These are phyloP conservation scores for Debaryomyces psychrophilus DNA, from an alignment of 1,139 yeast species.

Conservation along the genomic window DNA sequence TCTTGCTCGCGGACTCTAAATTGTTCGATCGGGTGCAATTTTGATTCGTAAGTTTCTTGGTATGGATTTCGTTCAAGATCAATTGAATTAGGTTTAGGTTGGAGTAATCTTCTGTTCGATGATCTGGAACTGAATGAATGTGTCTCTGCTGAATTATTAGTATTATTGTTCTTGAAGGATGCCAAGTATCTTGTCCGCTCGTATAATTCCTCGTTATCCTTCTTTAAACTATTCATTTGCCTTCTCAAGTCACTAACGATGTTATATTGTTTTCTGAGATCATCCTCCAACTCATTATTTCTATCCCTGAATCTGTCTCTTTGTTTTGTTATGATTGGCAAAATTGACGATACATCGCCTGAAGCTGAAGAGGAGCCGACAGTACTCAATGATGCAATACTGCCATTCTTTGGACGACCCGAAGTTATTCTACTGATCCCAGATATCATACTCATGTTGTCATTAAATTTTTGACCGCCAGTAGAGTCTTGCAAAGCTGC, in stretches of 20 bases:
- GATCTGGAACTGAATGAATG: conserved; percentile 19
- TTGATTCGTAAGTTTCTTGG: conserved; percentile 70
- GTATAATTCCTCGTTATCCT: conserved; percentile 77
- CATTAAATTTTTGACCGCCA: conserved; percentile 47
- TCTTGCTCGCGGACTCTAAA: conserved; percentile 80
- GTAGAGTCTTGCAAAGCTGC: conserved; percentile 51
- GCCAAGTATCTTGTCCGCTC: conserved; percentile 81
- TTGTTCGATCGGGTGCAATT: conserved; percentile 80
- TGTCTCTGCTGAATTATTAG: conserved; percentile 14
- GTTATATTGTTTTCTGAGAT: conserved; percentile 60
- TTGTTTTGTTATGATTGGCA: conserved; percentile 91
- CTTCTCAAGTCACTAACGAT: conserved; percentile 62
- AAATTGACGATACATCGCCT: conserved; percentile 50
- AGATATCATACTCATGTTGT: conserved; percentile 71
- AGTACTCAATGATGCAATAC: conserved; percentile 40
- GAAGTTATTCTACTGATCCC: conserved; percentile 53
- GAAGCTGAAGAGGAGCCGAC: conserved; percentile 26
- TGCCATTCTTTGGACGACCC: conserved; percentile 30
- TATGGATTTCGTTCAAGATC: conserved; percentile 64
- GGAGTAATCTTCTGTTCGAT: conserved; percentile 27
- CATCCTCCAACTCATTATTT: conserved; percentile 82
- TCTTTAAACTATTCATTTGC: conserved; percentile 64
- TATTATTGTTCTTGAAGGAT: conserved; percentile 37
- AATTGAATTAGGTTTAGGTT: conserved; percentile 38
- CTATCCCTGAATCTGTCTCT: conserved; percentile 87